A percentile compares a stretch with the other conserved stretches of the same genome.
Conservation (phyloP, 371 early-diverging fungal species). For the Mortierella sp. region DNA sequence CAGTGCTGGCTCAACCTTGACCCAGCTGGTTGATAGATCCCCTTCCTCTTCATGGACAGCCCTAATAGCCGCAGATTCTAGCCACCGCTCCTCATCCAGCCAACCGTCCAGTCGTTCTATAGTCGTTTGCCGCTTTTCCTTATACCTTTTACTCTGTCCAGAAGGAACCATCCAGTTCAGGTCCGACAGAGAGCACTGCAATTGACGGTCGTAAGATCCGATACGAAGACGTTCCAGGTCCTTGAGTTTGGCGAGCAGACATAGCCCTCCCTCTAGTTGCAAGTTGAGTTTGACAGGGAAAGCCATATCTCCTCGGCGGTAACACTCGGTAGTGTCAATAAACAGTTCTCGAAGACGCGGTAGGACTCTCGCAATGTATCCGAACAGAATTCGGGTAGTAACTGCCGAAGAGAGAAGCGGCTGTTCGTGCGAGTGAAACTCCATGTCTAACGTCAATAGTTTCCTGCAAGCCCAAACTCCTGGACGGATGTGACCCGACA, state of each 20-base stretch:
- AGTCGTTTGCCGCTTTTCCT: neutral
- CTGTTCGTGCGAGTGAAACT: neutral
- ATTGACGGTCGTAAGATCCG: constrained; percentile 1
- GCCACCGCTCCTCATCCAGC: neutral
- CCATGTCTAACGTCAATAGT: neutral
- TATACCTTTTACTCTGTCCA: neutral
- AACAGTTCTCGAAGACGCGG: neutral
- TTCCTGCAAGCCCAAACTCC: constrained; percentile 13
- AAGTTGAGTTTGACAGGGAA: neutral
- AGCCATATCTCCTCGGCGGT: neutral
- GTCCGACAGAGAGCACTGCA: neutral
- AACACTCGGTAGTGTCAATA: neutral
- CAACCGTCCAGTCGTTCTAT: neutral
- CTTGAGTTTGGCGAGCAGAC: constrained; percentile 7
- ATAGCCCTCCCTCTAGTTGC: constrained; percentile 5
- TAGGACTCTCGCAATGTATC: neutral
- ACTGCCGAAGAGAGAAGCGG: neutral
- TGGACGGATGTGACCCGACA: neutral
- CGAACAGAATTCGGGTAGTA: neutral
- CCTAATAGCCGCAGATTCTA: neutral
- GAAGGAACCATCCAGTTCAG: constrained; percentile 6
- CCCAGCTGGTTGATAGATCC: neutral
- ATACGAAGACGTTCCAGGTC: neutral
- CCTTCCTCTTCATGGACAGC: neutral
- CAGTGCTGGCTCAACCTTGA: neutral